These are phyloP conservation scores for Chlorella sp. DNA, from an alignment of 139 green algal species.

Conservation along the genomic window DNA sequence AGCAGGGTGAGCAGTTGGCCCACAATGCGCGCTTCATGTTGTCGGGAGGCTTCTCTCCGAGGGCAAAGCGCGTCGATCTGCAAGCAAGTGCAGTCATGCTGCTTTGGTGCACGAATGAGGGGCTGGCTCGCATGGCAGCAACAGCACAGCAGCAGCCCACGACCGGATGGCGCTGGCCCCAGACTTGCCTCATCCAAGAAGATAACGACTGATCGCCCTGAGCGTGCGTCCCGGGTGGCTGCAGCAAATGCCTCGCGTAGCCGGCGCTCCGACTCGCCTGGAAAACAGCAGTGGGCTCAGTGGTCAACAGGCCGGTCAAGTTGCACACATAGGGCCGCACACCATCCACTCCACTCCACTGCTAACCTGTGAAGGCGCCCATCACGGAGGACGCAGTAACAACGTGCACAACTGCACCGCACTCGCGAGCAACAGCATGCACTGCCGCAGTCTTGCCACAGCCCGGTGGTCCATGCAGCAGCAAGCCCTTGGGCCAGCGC, in stretches of 20 bases:
- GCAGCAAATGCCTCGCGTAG: conserved; percentile 84
- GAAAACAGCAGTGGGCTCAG: background rate
- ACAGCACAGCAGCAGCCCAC: no score
- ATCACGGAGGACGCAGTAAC: conserved; percentile 73
- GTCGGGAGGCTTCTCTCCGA: conserved; percentile 55
- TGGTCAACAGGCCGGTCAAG: no score
- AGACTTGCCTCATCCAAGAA: conserved; percentile 89
- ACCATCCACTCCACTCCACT: no score
- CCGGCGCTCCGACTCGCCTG: conserved; percentile 88
- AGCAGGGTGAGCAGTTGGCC: conserved; percentile 96
- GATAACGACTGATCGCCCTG: conserved; percentile 69
- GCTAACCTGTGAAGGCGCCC: conserved; percentile 70
- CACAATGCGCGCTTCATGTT: conserved; percentile 88
- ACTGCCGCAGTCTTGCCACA: conserved; percentile 63
- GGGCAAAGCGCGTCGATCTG: conserved; percentile 90
- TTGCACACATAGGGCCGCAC: no score
- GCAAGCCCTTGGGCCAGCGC: conserved; percentile 56
- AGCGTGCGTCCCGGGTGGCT: conserved; percentile 60
- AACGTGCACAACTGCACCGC: conserved; percentile 64
- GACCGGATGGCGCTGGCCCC: no score
- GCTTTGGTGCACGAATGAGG: no score
- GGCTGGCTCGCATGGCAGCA: no score
- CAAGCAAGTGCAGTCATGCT: no score
- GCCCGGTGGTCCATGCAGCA: conserved; percentile 67
- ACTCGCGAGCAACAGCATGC: conserved; percentile 61